Evolutionary conservation across 129 eudicot genomes (phyloP), one percentile per base, ranked within the genome.

Genomic region (Glebionis coronaria): DNA sequence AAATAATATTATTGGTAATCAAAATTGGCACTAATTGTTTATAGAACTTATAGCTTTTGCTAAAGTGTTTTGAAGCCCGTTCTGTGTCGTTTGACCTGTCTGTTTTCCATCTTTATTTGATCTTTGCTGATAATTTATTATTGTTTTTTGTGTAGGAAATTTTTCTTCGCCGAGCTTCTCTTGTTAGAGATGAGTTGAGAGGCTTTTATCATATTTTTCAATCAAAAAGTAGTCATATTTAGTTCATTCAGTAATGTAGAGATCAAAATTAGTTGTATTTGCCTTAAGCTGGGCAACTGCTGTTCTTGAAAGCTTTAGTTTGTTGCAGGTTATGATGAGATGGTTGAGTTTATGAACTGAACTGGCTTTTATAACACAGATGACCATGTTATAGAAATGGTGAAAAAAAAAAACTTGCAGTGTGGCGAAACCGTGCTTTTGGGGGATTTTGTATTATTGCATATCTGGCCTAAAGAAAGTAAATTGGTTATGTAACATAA

Each of bases 61-160:
- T 2, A 31, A 31, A 35, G 42, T 35, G 42, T 35, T 35, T 9
- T 35, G 42, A 35, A 23, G 1, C 25, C 25, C 25, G 25, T 23
- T 23, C 25, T 23, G 25, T 0, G 25, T 23, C 25, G 1, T 23
- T 23, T 23, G 25, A 23, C 42, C 42, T 2, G 10, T 2, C 42
- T 35, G 9, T 35, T 35, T 35, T 35, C 10, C 42, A 35, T 35
- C 42, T 35, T 35, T 35, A 35, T 35, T 2, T 35, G 42, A 15
- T 19, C 5, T 42, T 55, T 69, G 72, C 78, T 78, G 72, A 75
- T 78, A 14, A 45, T 54, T 67, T 59, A 25, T 44, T 2, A 31
- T 71, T 29, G 78, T 72, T 79, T 42, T 3, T 74, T 77, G 71
- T 79, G 56, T 76, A 80, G 82, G 85, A 63, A 73, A 61, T 75